phyloP scores from a whole-genome alignment of 768 basidiomycete species.

The Lactarius sp. region DNA sequence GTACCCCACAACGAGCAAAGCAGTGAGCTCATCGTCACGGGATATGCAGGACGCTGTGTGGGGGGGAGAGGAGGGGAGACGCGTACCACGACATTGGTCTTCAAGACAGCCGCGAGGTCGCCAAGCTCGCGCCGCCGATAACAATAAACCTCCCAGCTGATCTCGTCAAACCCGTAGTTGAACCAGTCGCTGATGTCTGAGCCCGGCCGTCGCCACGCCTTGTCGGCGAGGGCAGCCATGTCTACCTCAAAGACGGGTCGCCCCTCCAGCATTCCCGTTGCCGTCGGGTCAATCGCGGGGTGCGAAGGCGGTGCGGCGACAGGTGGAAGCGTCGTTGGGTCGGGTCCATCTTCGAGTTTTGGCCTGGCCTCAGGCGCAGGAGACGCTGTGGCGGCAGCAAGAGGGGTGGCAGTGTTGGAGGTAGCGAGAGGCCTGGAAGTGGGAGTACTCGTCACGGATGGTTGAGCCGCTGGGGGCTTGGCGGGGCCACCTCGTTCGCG shows the following conservation, averaged over 20 bases:
- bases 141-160: constrained; percentile 91
- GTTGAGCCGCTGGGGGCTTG: constrained; percentile 32
- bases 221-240: constrained; percentile 64
- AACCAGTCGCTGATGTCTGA: constrained; percentile 97
- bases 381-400: constrained; percentile 9
- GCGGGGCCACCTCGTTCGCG: constrained; percentile 54
- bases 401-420: constrained; percentile 21
- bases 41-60: neutral
- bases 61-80: neutral
- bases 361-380: constrained; percentile 10
- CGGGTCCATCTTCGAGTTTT: constrained; percentile 47
- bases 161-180: constrained; percentile 98
- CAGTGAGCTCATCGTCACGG: neutral
- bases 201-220: constrained; percentile 89
- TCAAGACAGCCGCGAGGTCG: constrained; percentile 73
- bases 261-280: constrained; percentile 62
- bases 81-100: constrained; percentile 77
- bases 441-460: constrained; percentile 21
- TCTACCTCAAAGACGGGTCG: constrained; percentile 85
- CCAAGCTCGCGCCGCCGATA: constrained; percentile 77
- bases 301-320: constrained; percentile 73
- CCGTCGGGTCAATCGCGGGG: constrained; percentile 67
- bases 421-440: constrained; percentile 22
- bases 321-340: constrained; percentile 59
- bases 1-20: neutral